Conservation (phyloP, 257 asterid species). For the Knoxia roxburghii region DNA sequence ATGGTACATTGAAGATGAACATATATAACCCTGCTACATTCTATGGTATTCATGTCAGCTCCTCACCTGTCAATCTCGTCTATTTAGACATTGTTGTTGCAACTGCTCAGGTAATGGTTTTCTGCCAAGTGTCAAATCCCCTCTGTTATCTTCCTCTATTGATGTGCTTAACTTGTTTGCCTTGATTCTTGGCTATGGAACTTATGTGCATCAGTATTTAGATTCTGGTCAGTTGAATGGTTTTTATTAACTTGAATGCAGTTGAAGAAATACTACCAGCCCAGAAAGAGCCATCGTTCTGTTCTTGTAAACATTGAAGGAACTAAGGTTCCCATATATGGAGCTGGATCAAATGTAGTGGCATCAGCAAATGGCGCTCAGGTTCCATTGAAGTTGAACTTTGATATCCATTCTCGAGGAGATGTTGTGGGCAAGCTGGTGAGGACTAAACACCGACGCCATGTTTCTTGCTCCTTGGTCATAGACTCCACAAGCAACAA, state of each 20-base stretch:
- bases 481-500: slow-evolving; percentile 61
- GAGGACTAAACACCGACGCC: slow-evolving; percentile 47
- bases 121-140: slow-evolving; percentile 7
- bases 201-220: too few relatives aligned
- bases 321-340: slow-evolving; percentile 71
- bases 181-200: too few relatives aligned
- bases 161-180: not conserved
- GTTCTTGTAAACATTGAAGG: slow-evolving; percentile 67
- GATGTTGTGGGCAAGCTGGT: slow-evolving; percentile 87
- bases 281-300: slow-evolving; percentile 58
- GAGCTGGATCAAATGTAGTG: slow-evolving; percentile 66
- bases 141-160: not conserved
- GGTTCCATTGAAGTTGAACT: slow-evolving; percentile 58
- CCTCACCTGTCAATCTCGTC: slow-evolving; percentile 71
- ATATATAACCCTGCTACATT: slow-evolving; percentile 89
- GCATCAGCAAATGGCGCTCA: slow-evolving; percentile 32
- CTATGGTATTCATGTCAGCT: slow-evolving; percentile 73
- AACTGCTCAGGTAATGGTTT: slow-evolving; percentile 60
- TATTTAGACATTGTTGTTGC: slow-evolving; percentile 73
- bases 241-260: slow-evolving; percentile 23
- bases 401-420: slow-evolving; percentile 56
- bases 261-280: slow-evolving; percentile 72
- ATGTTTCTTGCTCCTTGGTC: slow-evolving; percentile 58
- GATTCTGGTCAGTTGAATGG: not conserved
- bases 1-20: slow-evolving; percentile 66